A percentile compares a stretch with the other conserved stretches of the same genome.
These are phyloP conservation scores for Neurospora hispaniola DNA, from an alignment of 495 filamentous ascomycete genomes.

Conservation along the genomic window DNA sequence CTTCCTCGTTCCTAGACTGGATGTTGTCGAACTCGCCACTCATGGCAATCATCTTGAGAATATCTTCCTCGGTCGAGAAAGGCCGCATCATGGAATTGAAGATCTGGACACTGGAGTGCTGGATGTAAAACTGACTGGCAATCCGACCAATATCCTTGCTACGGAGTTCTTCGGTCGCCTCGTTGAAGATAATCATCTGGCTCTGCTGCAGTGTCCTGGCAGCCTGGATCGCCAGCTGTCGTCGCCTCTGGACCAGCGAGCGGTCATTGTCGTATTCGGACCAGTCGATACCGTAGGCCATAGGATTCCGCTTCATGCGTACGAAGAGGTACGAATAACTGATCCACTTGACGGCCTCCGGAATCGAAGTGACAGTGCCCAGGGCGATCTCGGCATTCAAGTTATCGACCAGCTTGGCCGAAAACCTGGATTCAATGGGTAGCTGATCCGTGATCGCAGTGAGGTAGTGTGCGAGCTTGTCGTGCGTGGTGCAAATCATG, in stretches of 20 bases:
- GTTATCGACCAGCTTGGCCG: constrained; percentile 84
- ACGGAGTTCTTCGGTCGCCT: constrained; percentile 76
- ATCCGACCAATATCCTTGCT: constrained; percentile 94
- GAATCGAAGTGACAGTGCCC: constrained; percentile 90
- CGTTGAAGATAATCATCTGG: constrained; percentile 99
- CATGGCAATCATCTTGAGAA: constrained; percentile 88
- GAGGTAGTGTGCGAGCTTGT: constrained; percentile 87
- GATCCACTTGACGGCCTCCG: constrained; percentile 91
- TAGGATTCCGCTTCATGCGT: constrained; percentile 84
- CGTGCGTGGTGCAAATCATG: constrained; percentile 90
- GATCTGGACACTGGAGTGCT: constrained; percentile 84
- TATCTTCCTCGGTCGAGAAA: constrained; percentile 72
- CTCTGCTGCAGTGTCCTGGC: constrained; percentile 75
- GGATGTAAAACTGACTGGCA: constrained; percentile 92
- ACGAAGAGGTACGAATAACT: constrained; percentile 97
- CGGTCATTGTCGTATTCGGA: constrained; percentile 83
- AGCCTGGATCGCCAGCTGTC: constrained; percentile 76
- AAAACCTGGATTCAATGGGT: constrained; percentile 92
- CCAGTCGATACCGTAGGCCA: constrained; percentile 93
- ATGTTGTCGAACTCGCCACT: constrained; percentile 97
- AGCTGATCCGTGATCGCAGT: constrained; percentile 88
- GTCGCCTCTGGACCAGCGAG: constrained; percentile 65
- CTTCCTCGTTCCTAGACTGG: constrained; percentile 78
- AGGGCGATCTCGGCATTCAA: constrained; percentile 91
- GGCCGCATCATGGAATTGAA: constrained; percentile 90